Conservation (phyloP, 2,329 filamentous ascomycete species). For the Pseudofabraea citricarpa region DNA sequence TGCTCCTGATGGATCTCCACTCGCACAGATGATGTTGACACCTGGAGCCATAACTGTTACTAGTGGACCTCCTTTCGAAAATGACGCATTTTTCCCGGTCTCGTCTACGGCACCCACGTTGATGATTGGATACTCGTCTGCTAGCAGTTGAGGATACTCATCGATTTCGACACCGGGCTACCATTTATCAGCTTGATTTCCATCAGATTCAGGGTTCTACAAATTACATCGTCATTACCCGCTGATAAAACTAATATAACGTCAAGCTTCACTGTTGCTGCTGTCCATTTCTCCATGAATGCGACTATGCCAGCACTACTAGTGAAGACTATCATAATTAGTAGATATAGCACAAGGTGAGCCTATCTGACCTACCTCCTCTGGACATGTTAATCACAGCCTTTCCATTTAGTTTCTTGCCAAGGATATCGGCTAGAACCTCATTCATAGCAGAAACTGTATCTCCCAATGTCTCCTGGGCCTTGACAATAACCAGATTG, state of each 20-base stretch:
- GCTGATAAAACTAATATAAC: not conserved
- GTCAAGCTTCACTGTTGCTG: not conserved
- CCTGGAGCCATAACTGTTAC: not conserved
- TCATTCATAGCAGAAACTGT: not conserved
- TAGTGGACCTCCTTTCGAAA: not conserved
- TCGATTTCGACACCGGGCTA: not conserved
- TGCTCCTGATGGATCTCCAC: not conserved
- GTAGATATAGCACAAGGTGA: too few species aligned
- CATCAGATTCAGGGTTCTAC: not conserved
- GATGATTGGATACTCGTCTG: not conserved
- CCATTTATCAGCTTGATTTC: not conserved
- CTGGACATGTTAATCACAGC: not conserved
- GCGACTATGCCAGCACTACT: too few species aligned
- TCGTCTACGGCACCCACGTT: not conserved
- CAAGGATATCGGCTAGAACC: not conserved
- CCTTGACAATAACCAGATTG: not conserved
- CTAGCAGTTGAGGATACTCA: not conserved
- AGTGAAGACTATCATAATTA: too few species aligned
- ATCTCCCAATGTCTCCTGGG: not conserved
- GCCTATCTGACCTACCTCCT: not conserved
- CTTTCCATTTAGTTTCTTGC: not conserved
- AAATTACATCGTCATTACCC: not conserved
- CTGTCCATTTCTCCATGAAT: not conserved
- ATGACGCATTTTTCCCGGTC: not conserved
- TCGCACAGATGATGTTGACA: not conserved